Evolutionary conservation across 2,329 filamentous ascomycete species (phyloP).

Genomic region (Penicillium sp.): DNA sequence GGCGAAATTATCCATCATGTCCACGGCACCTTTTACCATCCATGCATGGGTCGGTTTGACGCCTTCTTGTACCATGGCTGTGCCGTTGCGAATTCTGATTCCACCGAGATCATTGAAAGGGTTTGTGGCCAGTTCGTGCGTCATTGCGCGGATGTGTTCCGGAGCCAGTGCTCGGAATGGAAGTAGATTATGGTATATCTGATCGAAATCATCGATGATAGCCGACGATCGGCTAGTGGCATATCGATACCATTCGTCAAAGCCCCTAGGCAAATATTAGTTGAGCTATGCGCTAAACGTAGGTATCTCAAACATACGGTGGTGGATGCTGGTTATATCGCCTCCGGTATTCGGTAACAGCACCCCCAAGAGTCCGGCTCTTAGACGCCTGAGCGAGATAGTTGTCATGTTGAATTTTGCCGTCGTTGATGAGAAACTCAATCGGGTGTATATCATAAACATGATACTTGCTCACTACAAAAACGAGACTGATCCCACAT

Average conservation of each 20-base stretch:
- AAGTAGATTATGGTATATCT: conserved; percentile 55
- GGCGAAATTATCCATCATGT: conserved; percentile 55
- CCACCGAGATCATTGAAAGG: conserved; percentile 57
- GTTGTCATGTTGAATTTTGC: conserved; percentile 46
- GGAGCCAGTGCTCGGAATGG: conserved; percentile 56
- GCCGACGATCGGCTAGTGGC: conserved; percentile 52
- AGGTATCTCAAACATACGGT: conserved; percentile 38
- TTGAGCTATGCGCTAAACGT: background rate
- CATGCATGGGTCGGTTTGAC: conserved; percentile 56
- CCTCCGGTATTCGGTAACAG: conserved; percentile 51
- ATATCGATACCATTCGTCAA: conserved; percentile 60
- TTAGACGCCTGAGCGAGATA: conserved; percentile 50
- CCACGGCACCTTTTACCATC: conserved; percentile 56
- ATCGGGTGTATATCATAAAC: conserved; percentile 53
- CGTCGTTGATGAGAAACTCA: conserved; percentile 53
- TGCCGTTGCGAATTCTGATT: conserved; percentile 55
- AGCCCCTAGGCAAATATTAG: conserved; percentile 40
- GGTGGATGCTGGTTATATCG: conserved; percentile 57
- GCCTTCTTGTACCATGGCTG: conserved; percentile 49
- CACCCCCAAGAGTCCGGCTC: conserved; percentile 50
- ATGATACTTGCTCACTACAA: conserved; percentile 43
- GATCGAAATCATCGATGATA: conserved; percentile 61
- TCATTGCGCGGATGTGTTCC: conserved; percentile 51
- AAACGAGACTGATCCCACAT: conserved; percentile 42
- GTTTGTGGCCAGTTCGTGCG: conserved; percentile 53